Base-by-base conservation (phyloP, 176 grass and related monocot species). In the Triticum timopheevii region DNA sequence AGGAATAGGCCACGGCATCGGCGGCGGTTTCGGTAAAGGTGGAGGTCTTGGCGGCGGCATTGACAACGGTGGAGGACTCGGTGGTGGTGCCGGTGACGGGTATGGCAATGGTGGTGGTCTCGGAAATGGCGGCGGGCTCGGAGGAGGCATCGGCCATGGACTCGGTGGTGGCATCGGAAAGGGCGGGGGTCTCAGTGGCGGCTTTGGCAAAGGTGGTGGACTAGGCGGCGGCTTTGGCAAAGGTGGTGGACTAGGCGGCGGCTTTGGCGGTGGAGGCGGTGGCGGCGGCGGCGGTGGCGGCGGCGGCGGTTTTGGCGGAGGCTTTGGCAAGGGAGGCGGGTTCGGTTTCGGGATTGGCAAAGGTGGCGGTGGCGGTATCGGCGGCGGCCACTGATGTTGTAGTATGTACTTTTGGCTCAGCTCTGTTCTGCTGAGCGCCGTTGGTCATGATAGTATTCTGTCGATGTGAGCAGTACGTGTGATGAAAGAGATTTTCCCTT, bases 201-300 rank as follows among this genome's bases (percentile, higher is more conserved):
- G 83, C 2, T 81, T 90, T 24, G 83, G 83, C 2, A 42, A 75
- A 6, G 87, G 82, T 7, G 58, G 71, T 0, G 87, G 86, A 75
- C 33, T 79, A 22, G 79, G 86, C 3, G 35, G 80, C 3, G 80
- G 86, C 1, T n/a, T 19, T 67, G 83, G 83, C 2, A 42, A 75
- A 6, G 87, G 82, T 7, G 58, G 71, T 0, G 87, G 86, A 75
- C 33, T 79, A 22, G 79, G 86, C 3, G 35, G 80, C 3, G 80
- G 86, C 1, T n/a, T 19, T 67, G 86, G 80, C 2, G 13, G 35
- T 0, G 88, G 80, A 10, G 39, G 39, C 1, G 83, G 83, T 0
- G 28, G 75, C 0, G 88, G 83, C 0, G 45, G 79, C 0, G 88
- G 87, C 0, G 16, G 38, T 0, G 88, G 80, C 0, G 16, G 39